Evolutionary conservation across 768 basidiomycete genomes (phyloP), one percentile per base, ranked within the genome.

Genomic region (Leucocoprinus leucothites): DNA sequence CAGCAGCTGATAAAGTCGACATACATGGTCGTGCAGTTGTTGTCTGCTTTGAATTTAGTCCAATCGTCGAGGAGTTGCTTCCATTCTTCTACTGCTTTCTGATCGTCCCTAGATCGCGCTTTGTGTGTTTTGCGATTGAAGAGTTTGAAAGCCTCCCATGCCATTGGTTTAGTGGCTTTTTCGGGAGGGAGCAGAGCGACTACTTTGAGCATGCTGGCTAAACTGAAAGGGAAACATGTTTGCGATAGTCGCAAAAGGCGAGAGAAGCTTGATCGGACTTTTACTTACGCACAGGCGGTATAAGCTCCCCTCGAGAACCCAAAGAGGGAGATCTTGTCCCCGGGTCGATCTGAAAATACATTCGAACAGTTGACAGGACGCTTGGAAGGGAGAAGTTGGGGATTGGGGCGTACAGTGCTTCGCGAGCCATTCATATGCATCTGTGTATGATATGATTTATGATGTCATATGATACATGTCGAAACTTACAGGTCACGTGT

Each of bases 21-120:
- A 19, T 64, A 58, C 1, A 78, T 69, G 35, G 71, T 68, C 25
- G 67, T 69, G 6, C 73, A 78, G 49, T 78, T 78, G 0, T 75
- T 70, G 9, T 69, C 63, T 11, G 69, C 64, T 64, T 76, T 79
- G 68, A 81, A 82, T 11, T 31, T 11, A 11, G 5, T 31, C 31
- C 31, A 31, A 5, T 31, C 31, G 11, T 31, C 31, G 5, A 31
- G 11, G 31, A 31, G 31, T 31, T 31, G 5, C 11, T 31, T 5
- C 31, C 31, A 31, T 5, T 5, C 31, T 11, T 31, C 31, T 31
- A 5, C 11, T 5, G 11, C 31, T 5, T 31, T 11, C 6, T 5
- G 31, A 31, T 31, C 31, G 31, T 31, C 31, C 31, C 31, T 5
- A 11, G 11, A 5, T 31, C 11, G 5, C 31, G 11, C 6, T 11